These are phyloP conservation scores for Chenopodium formosanum DNA, from an alignment of 148 eudicot genomes.

Conservation along the genomic window DNA sequence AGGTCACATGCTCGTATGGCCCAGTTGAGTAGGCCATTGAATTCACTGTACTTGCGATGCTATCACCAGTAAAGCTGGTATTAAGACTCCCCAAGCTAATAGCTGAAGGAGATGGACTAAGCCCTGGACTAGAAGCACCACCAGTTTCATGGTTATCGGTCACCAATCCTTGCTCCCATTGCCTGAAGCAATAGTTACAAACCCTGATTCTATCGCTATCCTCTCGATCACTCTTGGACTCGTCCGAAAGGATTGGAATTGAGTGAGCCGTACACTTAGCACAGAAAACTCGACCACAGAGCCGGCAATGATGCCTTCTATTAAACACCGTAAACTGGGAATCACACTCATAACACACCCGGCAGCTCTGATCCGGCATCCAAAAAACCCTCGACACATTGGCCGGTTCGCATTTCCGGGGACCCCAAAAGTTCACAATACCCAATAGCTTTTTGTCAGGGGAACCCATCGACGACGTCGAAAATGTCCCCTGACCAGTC, in stretches of 20 bases:
- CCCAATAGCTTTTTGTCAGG: slow-evolving; percentile 52
- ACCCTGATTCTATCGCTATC: slow-evolving; percentile 74
- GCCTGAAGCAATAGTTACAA: slow-evolving; percentile 85
- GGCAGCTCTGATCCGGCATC: slow-evolving; percentile 94
- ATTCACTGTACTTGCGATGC: slow-evolving; percentile 48
- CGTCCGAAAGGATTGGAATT: slow-evolving; percentile 49
- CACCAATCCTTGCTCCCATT: slow-evolving; percentile 58
- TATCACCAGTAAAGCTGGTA: slow-evolving; percentile 60
- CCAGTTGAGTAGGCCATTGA: slow-evolving; percentile 54
- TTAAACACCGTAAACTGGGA: slow-evolving; percentile 71
- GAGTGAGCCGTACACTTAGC: slow-evolving; percentile 73
- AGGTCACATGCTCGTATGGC: slow-evolving; percentile 39
- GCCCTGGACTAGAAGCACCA: slow-evolving; percentile 42
- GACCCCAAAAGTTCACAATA: slow-evolving; percentile 67
- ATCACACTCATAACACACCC: slow-evolving; percentile 87
- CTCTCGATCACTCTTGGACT: slow-evolving; percentile 38
- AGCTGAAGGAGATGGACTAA: slow-evolving; percentile 56
- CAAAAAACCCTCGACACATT: slow-evolving; percentile 80
- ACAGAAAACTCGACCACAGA: slow-evolving; percentile 87
- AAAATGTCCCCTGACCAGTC: slow-evolving; percentile 44
- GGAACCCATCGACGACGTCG: slow-evolving; percentile 61
- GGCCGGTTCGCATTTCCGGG: slow-evolving; percentile 48
- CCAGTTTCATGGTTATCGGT: slow-evolving; percentile 41
- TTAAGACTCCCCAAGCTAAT: slow-evolving; percentile 62
- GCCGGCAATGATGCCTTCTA: slow-evolving; percentile 87